Evolutionary conservation across 257 asterid species (phyloP).

Genomic region (Nicotiana benthamiana): DNA sequence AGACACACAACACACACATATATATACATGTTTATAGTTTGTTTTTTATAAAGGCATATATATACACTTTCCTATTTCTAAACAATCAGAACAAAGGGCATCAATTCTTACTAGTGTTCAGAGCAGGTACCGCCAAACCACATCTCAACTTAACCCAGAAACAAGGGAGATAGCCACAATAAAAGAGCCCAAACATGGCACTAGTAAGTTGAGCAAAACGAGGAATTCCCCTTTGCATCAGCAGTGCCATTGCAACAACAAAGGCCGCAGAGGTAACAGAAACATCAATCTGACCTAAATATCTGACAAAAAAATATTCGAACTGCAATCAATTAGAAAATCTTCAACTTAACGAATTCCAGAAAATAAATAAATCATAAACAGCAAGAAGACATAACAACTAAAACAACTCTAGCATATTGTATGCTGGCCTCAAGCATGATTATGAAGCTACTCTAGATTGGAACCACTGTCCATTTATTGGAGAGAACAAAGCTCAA

Average conservation of each 20-base stretch:
- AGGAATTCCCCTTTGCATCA: constrained; percentile 82
- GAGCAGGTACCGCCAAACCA: constrained; percentile 73
- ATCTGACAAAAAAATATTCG: constrained; percentile 39
- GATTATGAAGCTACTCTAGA: neutral
- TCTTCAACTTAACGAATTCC: constrained; percentile 7
- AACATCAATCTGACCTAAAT: constrained; percentile 82
- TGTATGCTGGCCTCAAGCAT: neutral
- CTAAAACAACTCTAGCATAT: neutral
- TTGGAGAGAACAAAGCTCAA: neutral
- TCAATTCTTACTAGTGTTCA: constrained; percentile 64
- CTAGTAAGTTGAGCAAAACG: constrained; percentile 93
- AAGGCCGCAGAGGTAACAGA: constrained; percentile 94
- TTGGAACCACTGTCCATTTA: neutral
- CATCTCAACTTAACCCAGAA: constrained; percentile 97
- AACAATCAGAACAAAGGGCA: neutral
- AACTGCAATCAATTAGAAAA: neutral
- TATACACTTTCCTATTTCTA: neutral
- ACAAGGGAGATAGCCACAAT: constrained; percentile 97
- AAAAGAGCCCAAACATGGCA: constrained; percentile 91
- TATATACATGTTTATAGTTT: no score
- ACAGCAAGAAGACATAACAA: neutral
- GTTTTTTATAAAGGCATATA: no score
- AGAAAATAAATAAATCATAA: neutral
- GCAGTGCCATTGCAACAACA: constrained; percentile 63
- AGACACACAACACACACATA: no score